Evolutionary conservation across 2,329 filamentous ascomycete genomes (phyloP), one percentile per base, ranked within the genome.

Genomic region (Ceratocystis cacaofunesta): DNA sequence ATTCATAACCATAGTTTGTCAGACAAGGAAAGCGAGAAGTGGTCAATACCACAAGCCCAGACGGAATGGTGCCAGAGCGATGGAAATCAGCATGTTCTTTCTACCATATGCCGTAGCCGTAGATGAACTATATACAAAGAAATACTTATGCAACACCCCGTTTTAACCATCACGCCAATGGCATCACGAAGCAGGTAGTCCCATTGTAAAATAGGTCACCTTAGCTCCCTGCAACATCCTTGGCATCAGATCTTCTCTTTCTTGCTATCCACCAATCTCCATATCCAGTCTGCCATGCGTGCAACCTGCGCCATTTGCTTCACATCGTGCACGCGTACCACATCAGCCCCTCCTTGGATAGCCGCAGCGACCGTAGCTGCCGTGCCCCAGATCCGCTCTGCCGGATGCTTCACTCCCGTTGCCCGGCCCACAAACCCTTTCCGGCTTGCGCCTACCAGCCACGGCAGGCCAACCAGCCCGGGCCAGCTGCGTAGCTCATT

Each of bases 251-350:
- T 48, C 48, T 62, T 30, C 25, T 66, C 19, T 10, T n/a, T 44
- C 8, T 44, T 12, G 10, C 61, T 41, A 52, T 69, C 66, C 76
- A 50, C 77, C 76, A 70, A 62, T 17, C 89, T 80, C 83, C 89
- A 95, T 65, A 96, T 91, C n/a, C 91, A 92, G 80, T 97, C 92
- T 7, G 90, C 85, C 86, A 97, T 92, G 73, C 82, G 87, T 1
- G 85, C 85, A 41, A 96, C 91, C 75, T 90, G 82, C 50, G 76
- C 79, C 92, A 97, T 97, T 78, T 94, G 89, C 65, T 79, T 76
- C 15, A 92, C 88, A 77, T 97, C 92, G 76, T 99, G 94, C 52
- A 99, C 91, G 63, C 94, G 81, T 58, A 97, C 86, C 67, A 99
- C 85, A 77, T 97, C 92, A 28, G 92, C 92, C 2, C 94, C 94